Evolutionary conservation across 768 basidiomycete genomes (phyloP).

Genomic region (Leccinum uliginosum): DNA sequence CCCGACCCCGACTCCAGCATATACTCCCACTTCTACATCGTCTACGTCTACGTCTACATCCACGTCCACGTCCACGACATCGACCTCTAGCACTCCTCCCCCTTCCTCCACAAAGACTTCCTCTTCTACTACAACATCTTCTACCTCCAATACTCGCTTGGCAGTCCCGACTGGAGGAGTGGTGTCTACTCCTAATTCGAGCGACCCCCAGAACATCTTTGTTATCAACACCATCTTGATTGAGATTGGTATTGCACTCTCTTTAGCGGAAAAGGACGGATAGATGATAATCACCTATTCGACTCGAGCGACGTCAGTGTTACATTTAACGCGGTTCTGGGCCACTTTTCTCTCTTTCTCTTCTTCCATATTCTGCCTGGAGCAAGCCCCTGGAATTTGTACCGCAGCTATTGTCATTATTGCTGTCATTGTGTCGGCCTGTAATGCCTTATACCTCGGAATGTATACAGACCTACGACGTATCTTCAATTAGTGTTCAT

Average conservation of each 20-base stretch:
- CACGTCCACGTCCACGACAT: not conserved
- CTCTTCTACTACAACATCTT: conserved; percentile 19
- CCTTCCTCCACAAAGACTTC: conserved; percentile 18
- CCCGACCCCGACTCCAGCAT: conserved; percentile 5
- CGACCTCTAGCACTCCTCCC: not conserved
- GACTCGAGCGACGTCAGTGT: not conserved
- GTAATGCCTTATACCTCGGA: conserved; percentile 20
- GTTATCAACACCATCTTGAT: conserved; percentile 35
- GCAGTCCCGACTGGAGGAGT: conserved; percentile 18
- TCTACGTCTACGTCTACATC: conserved; percentile 21
- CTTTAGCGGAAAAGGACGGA: not conserved
- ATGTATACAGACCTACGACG: conserved; percentile 6
- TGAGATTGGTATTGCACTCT: conserved; percentile 25
- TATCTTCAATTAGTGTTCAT: conserved; percentile 1
- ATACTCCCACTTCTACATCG: conserved; percentile 17
- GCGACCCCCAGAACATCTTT: conserved; percentile 32
- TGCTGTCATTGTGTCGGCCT: conserved; percentile 9
- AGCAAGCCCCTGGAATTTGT: conserved; percentile 4
- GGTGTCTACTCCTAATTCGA: conserved; percentile 30
- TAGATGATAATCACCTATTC: conserved; percentile 1
- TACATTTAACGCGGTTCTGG: not conserved
- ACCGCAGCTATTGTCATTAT: not conserved
- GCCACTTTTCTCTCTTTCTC: not conserved
- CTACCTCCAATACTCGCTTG: conserved; percentile 22
- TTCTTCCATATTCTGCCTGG: conserved; percentile 4